These are phyloP conservation scores for Rhodomyrtus tomentosa DNA, from an alignment of 345 rosid species.

Conservation along the genomic window DNA sequence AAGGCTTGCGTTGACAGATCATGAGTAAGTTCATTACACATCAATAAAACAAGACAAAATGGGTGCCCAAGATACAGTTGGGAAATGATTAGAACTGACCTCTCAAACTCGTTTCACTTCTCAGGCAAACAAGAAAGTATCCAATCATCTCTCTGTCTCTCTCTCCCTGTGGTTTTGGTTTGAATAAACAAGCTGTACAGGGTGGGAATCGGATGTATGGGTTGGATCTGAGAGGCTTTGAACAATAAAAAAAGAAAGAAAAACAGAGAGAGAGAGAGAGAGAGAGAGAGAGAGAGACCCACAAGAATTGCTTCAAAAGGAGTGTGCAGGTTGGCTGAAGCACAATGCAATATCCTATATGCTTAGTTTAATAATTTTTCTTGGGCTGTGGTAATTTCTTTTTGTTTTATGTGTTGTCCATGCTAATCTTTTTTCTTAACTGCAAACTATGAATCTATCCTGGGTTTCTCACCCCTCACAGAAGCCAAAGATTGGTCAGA, in stretches of 20 bases:
- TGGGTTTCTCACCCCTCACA: constrained; percentile 13
- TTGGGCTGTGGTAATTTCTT: constrained; percentile 27
- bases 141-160: background rate
- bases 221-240: constrained; percentile 40
- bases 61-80: background rate
- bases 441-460: background rate
- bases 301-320: constrained; percentile 30
- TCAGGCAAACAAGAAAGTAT: background rate
- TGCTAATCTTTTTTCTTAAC: background rate
- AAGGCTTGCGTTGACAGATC: background rate
- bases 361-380: constrained; percentile 3
- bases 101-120: background rate
- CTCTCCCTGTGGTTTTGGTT: background rate
- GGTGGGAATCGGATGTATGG: constrained; percentile 41
- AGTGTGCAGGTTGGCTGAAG: background rate
- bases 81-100: background rate
- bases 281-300: background rate
- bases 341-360: background rate
- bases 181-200: constrained; percentile 29
- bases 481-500: constrained; percentile 28
- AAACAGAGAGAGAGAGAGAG: constrained; percentile 1
- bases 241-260: constrained; percentile 14
- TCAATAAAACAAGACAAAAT: background rate
- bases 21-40: background rate
- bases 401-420: constrained; percentile 39